Percentiles rank a stretch among this genome's conserved stretches.
These are phyloP conservation scores for Takakia lepidozioides DNA, from an alignment of 225 moss, liverwort and hornwort genomes.

Conservation along the genomic window DNA sequence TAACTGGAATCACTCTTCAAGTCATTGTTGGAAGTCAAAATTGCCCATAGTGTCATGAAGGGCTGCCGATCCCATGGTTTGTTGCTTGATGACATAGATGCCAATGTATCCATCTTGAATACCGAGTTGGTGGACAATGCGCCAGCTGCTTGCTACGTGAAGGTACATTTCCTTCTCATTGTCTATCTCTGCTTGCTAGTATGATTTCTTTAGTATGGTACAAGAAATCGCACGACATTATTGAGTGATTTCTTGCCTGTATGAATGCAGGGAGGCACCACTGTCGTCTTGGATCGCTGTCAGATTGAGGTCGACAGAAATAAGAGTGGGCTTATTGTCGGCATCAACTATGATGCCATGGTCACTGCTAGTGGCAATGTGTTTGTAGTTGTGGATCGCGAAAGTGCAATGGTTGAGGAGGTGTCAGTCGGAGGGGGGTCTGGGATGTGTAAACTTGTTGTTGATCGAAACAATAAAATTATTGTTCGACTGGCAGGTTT, in stretches of 20 bases:
- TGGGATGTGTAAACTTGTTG: constrained; percentile 1
- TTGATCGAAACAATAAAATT: constrained; percentile 1
- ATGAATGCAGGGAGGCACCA: constrained; percentile 6
- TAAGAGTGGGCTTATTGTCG: constrained; percentile 1
- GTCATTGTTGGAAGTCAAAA: constrained; percentile 1
- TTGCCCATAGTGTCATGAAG: constrained; percentile 1
- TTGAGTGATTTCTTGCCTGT: too few relatives aligned
- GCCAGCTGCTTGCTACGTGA: constrained; percentile 6
- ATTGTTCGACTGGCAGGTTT: too few relatives aligned
- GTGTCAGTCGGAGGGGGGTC: background rate
- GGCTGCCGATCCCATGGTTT: background rate
- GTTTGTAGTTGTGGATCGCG: background rate
- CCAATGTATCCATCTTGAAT: constrained; percentile 1
- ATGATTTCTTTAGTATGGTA: too few relatives aligned
- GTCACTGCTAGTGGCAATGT: constrained; percentile 4
- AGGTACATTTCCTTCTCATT: background rate
- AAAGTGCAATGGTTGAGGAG: constrained; percentile 8
- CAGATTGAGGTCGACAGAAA: background rate
- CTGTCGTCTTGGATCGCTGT: constrained; percentile 2
- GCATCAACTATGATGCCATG: constrained; percentile 5
- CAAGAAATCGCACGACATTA: too few relatives aligned
- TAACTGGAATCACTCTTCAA: too few relatives aligned
- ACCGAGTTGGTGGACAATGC: constrained; percentile 1
- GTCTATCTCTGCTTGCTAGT: background rate
- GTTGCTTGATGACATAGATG: background rate